Percentiles rank a stretch among this genome's conserved stretches.
phyloP scores from a whole-genome alignment of 192 early-diverging fungal genomes.

The Oehlia diaphana region DNA sequence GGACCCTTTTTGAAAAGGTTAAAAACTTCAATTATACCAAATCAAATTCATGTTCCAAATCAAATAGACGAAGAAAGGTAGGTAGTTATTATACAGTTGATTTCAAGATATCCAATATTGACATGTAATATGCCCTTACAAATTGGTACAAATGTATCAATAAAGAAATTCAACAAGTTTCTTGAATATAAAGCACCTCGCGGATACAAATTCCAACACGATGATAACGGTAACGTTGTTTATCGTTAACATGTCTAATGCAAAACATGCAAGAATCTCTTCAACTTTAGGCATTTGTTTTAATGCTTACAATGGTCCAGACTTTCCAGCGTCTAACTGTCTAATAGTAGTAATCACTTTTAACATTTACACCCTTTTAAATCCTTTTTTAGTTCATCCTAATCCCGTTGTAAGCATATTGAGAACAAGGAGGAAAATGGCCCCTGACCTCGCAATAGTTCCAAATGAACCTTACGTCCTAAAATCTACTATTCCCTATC shows the following conservation, averaged over 20 bases:
- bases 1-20: too few species aligned
- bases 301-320: background rate
- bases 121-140: conserved; percentile 7
- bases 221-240: conserved; percentile 6
- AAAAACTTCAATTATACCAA: too few species aligned
- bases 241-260: conserved; percentile 2
- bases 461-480: background rate
- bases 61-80: background rate
- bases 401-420: background rate
- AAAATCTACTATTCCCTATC: conserved; percentile 1
- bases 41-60: background rate
- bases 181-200: background rate
- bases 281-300: background rate
- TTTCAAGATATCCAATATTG: conserved; percentile 21
- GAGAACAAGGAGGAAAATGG: background rate
- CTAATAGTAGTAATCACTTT: conserved; percentile 11
- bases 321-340: background rate
- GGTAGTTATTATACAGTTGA: background rate
- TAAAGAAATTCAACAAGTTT: conserved; percentile 13
- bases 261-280: background rate
- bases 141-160: background rate
- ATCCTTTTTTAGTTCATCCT: conserved; percentile 13
- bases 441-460: background rate
- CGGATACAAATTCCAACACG: conserved; percentile 10
- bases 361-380: background rate